Conservation (phyloP, 2,329 filamentous ascomycete genomes). For the Coniochaeta sp. region DNA sequence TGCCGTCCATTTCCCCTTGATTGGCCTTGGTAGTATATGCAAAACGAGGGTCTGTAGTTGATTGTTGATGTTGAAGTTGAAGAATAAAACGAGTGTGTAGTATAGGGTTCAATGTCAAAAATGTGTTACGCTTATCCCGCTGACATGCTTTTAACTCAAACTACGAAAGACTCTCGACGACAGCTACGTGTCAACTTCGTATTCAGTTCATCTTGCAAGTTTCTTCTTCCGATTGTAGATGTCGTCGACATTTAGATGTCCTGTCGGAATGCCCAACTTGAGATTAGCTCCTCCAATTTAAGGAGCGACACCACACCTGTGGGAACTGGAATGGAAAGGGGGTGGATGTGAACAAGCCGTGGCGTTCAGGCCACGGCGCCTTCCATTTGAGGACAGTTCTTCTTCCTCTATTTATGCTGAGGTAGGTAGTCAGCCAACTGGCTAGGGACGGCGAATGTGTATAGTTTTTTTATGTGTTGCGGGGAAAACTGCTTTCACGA, state of each 20-base stretch:
- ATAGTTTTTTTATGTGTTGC: no score
- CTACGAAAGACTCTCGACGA: background rate
- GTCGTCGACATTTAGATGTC: background rate
- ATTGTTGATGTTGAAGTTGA: no score
- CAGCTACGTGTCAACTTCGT: constrained; percentile 17
- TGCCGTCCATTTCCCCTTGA: background rate
- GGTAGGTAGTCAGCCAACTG: no score
- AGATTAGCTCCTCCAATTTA: background rate
- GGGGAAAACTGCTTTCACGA: no score
- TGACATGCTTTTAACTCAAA: background rate
- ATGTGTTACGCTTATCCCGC: no score
- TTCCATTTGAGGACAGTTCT: no score
- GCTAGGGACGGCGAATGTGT: no score
- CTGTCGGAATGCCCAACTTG: background rate
- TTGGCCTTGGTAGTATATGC: no score
- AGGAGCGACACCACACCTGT: background rate
- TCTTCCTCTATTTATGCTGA: no score
- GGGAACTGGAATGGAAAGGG: background rate
- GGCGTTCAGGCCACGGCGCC: no score
- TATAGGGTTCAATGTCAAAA: no score
- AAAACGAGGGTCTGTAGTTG: no score
- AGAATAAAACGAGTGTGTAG: background rate
- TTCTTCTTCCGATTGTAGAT: background rate
- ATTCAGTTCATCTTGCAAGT: constrained; percentile 5
- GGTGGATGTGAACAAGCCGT: background rate